phyloP scores from a whole-genome alignment of 768 basidiomycete species.

The Mycena alexandri region DNA sequence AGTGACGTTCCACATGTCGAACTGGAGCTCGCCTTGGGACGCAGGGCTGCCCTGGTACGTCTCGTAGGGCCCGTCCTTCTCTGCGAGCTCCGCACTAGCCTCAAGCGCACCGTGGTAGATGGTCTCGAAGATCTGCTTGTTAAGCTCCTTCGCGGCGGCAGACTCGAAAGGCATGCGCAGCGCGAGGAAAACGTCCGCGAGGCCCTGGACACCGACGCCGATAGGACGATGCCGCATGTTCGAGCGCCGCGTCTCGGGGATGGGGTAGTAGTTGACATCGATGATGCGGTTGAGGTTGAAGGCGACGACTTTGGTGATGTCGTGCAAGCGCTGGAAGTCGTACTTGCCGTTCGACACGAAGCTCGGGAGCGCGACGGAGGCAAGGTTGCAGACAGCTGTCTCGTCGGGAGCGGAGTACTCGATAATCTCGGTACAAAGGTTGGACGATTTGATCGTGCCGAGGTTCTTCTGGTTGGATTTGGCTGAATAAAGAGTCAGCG shows the following conservation, averaged over 20 bases:
- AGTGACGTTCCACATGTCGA: slow-evolving; percentile 94
- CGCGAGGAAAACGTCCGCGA: slow-evolving; percentile 98
- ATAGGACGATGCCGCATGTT: slow-evolving; percentile 99
- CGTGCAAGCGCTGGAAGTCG: slow-evolving; percentile 96
- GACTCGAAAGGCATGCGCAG: slow-evolving; percentile 97
- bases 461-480: slow-evolving; percentile 99
- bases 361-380: slow-evolving; percentile 94
- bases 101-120: slow-evolving; percentile 97
- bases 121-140: slow-evolving; percentile 97
- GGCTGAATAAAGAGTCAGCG: slow-evolving; percentile 55
- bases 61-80: slow-evolving; percentile 84
- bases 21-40: slow-evolving; percentile 88
- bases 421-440: slow-evolving; percentile 98
- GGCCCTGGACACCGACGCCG: slow-evolving; percentile 96
- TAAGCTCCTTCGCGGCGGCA: slow-evolving; percentile 85
- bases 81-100: slow-evolving; percentile 89
- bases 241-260: slow-evolving; percentile 89
- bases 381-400: slow-evolving; percentile 98
- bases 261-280: slow-evolving; percentile 95
- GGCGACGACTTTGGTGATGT: slow-evolving; percentile 92
- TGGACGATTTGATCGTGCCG: slow-evolving; percentile 99
- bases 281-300: slow-evolving; percentile 96
- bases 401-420: slow-evolving; percentile 98
- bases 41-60: slow-evolving; percentile 94
- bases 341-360: slow-evolving; percentile 88